A percentile compares a stretch with the other conserved stretches of the same genome.
Conservation (phyloP, 2,329 filamentous ascomycete genomes). For the Beauveria medogensis region DNA sequence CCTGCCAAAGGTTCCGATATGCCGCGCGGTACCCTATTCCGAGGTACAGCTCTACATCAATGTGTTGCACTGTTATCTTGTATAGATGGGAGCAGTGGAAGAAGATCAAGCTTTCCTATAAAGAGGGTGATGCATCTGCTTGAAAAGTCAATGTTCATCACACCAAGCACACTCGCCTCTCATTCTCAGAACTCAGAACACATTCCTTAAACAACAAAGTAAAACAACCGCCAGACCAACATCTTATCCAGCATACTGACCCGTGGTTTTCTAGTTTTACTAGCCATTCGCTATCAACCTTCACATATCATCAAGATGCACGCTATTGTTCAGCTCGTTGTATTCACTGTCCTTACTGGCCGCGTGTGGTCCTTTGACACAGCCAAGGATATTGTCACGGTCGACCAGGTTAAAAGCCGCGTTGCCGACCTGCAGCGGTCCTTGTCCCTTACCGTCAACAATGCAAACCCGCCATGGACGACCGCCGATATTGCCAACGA, state of each 20-base stretch:
- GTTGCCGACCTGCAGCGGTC: background rate
- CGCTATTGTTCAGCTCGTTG: background rate
- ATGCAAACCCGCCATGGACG: background rate
- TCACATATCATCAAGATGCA: background rate
- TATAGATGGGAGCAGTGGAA: background rate
- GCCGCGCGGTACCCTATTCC: background rate
- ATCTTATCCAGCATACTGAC: background rate
- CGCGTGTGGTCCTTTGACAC: background rate
- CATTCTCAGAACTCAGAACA: background rate
- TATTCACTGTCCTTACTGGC: background rate
- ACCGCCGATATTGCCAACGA: background rate
- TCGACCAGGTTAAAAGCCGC: background rate
- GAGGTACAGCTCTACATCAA: background rate
- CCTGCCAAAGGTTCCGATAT: background rate
- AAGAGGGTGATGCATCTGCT: background rate
- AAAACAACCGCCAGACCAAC: background rate
- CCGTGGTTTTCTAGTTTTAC: background rate
- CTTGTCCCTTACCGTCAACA: background rate
- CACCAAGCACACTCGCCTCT: background rate
- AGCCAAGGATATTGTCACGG: background rate
- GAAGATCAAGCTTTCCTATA: background rate
- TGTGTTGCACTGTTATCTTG: background rate
- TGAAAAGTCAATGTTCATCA: background rate
- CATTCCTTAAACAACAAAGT: background rate
- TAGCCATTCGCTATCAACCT: background rate